phyloP scores from a whole-genome alignment of 2,329 filamentous ascomycete species.

The Cytospora piceae region DNA sequence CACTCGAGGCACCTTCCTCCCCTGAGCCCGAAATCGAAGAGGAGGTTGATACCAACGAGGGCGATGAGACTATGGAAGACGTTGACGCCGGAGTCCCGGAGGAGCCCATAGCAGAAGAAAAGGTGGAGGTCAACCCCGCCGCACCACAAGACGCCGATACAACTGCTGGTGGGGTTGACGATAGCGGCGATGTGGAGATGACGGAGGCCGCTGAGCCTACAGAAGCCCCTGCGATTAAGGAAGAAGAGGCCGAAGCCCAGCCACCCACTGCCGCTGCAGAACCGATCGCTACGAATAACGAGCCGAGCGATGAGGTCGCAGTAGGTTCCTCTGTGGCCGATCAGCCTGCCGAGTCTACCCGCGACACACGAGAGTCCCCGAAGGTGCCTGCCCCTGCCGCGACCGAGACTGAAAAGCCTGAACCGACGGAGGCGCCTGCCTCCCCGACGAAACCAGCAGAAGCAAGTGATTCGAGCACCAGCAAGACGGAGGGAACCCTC shows the following conservation, averaged over 20 bases:
- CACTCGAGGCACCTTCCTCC: slow-evolving; percentile 30
- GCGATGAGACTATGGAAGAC: slow-evolving; percentile 33
- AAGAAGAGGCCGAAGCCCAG: slow-evolving; percentile 43
- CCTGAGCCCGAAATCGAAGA: slow-evolving; percentile 17
- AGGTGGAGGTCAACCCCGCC: slow-evolving; percentile 25
- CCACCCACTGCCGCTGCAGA: slow-evolving; percentile 38
- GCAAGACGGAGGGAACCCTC: slow-evolving; percentile 5
- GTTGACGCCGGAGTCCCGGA: slow-evolving; percentile 39
- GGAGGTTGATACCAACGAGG: slow-evolving; percentile 19
- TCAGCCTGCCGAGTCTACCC: slow-evolving; percentile 10
- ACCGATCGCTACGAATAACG: slow-evolving; percentile 32
- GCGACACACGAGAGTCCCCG: background rate
- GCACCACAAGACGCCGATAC: slow-evolving; percentile 14
- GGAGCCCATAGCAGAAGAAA: slow-evolving; percentile 33
- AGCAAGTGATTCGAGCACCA: background rate
- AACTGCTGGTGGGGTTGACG: slow-evolving; percentile 43
- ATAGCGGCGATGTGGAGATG: slow-evolving; percentile 58
- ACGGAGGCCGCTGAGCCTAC: slow-evolving; percentile 41
- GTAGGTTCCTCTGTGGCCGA: slow-evolving; percentile 31
- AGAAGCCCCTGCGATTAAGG: slow-evolving; percentile 41
- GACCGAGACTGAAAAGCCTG: slow-evolving; percentile 32
- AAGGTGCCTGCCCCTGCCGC: slow-evolving; percentile 8
- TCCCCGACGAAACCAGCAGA: slow-evolving; percentile 20
- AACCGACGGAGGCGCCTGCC: slow-evolving; percentile 28
- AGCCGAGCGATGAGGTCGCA: slow-evolving; percentile 29